These are phyloP conservation scores for Botrytis fragariae DNA, from an alignment of 2,329 filamentous ascomycete species.

Conservation along the genomic window DNA sequence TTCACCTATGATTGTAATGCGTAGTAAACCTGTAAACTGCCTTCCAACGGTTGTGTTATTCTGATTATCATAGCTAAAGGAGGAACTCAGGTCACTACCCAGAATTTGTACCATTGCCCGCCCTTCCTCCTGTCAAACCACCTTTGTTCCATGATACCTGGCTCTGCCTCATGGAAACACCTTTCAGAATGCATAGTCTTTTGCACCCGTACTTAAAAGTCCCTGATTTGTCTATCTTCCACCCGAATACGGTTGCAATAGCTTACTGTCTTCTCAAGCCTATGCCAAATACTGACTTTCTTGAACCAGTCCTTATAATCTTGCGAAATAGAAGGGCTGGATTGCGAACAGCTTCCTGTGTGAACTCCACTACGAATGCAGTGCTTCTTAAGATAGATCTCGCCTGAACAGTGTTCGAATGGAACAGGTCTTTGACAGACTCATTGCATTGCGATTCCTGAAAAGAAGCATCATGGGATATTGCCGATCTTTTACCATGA, in stretches of 20 bases:
- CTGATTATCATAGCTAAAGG: slow-evolving; percentile 35
- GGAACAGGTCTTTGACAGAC: not conserved
- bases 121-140: slow-evolving; percentile 45
- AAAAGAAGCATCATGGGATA: slow-evolving; percentile 44
- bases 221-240: slow-evolving; percentile 26
- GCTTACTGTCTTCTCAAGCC: not conserved
- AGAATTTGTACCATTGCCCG: slow-evolving; percentile 42
- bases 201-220: slow-evolving; percentile 25
- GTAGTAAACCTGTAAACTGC: not conserved
- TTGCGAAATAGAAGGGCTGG: not conserved
- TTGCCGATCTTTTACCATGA: slow-evolving; percentile 40
- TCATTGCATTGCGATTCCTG: not conserved
- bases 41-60: slow-evolving; percentile 37
- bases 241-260: not conserved
- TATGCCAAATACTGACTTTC: not conserved
- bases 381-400: not conserved
- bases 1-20: not conserved
- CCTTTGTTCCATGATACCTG: slow-evolving; percentile 30
- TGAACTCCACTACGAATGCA: not conserved
- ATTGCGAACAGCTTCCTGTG: slow-evolving; percentile 2
- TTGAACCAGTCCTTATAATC: not conserved
- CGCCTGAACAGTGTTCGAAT: not conserved
- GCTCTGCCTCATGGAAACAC: slow-evolving; percentile 14
- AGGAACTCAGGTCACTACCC: not conserved
- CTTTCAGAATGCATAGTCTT: slow-evolving; percentile 36